Percentiles rank a stretch among this genome's conserved stretches.
phyloP scores from a whole-genome alignment of 2,329 filamentous ascomycete genomes.

The Aspergillus chevalieri region DNA sequence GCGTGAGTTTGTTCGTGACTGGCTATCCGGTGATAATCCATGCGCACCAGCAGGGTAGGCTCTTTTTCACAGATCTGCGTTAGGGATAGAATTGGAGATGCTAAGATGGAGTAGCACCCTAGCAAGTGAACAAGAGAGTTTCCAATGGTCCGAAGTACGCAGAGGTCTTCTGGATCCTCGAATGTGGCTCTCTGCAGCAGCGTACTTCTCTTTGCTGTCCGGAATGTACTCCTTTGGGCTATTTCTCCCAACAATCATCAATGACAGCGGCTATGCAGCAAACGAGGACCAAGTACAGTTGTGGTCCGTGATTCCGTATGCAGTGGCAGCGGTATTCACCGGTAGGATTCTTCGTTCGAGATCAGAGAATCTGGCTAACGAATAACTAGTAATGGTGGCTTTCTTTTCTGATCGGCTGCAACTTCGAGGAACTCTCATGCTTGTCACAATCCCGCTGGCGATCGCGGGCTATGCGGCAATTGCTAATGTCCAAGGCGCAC shows the following conservation, averaged over 20 bases:
- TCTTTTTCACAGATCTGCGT: not conserved
- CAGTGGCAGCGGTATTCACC: conserved; percentile 52
- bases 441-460: conserved; percentile 57
- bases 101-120: conserved; percentile 13
- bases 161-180: conserved; percentile 57
- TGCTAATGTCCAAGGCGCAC: conserved; percentile 47
- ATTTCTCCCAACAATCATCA: conserved; percentile 61
- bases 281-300: conserved; percentile 55
- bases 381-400: conserved; percentile 34
- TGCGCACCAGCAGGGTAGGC: conserved; percentile 20
- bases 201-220: conserved; percentile 55
- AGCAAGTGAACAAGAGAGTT: conserved; percentile 38
- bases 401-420: conserved; percentile 56
- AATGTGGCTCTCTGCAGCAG: conserved; percentile 57
- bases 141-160: conserved; percentile 57
- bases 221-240: conserved; percentile 60
- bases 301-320: conserved; percentile 60
- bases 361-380: not conserved
- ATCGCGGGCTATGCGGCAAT: conserved; percentile 62
- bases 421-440: conserved; percentile 57
- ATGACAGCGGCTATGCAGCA: conserved; percentile 49
- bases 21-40: conserved; percentile 38
- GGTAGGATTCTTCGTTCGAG: conserved; percentile 27
- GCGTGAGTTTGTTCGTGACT: conserved; percentile 43
- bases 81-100: not conserved